Base-by-base conservation (phyloP, 257 asterid genomes). In the Scutellaria barbata region DNA sequence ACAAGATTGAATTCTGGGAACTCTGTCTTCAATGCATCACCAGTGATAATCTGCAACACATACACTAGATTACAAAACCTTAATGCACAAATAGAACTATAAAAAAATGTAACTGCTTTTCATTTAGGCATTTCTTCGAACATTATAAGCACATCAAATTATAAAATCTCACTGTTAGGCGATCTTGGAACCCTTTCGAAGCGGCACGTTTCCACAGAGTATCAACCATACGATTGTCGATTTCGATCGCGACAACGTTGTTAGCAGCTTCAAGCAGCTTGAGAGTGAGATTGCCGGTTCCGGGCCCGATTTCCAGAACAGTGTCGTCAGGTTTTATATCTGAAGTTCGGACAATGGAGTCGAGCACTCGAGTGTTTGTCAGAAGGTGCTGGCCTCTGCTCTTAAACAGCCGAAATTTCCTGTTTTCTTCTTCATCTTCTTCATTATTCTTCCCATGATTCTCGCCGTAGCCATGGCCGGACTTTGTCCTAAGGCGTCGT, bases 331-430 rank as follows among this genome's bases (percentile, higher is more conserved):
- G 76, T 20, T 74, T 82, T 60, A 95, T 78, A 50, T 79, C 74
- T n/a, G 99, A 88, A 69, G 75, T 80, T 37, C 81, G 78, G 16
- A 95, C 87, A 42, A 95, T 91, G 42, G 93, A 58, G 35, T 89
- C 95, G 10, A 91, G 86, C 12, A 94, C 80, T 50, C 96, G 81
- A 1, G 84, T 79, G 76, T 88, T 91, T 52, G 89, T 95, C 10
- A 95, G 92, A 35, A 94, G 95, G 73, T 94, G 96, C 75, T 91
- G 98, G 13, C 99, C 99, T 77, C 90, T 85, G 84, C 96, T 86
- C 77, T 95, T 95, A 56, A 81, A 76, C 64, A 92, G 77, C 45
- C 76, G 87, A 12, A 89, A 67, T 9, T 79, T 68, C 39, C 66
- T 64, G 62, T 76, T 83, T 39, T 78, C 84, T 42, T 72, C 71